Conservation (phyloP, 2,329 filamentous ascomycete genomes). For the Aspergillaceae sp. region DNA sequence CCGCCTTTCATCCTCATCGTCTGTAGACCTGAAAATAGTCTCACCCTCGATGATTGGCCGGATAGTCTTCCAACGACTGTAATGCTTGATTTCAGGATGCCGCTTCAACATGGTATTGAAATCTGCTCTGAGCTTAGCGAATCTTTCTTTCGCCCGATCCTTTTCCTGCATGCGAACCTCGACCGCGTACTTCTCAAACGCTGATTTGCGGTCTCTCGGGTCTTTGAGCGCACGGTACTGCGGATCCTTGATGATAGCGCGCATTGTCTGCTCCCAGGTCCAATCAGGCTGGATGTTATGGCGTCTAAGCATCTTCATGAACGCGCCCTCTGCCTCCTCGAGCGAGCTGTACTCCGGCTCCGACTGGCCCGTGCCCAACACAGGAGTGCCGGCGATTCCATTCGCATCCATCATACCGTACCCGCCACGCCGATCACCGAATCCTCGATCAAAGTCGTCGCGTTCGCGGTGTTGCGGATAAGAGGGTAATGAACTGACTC, state of each 20-base stretch:
- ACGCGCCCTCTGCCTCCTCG: slow-evolving; percentile 88
- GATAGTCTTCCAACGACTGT: slow-evolving; percentile 94
- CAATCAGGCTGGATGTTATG: slow-evolving; percentile 83
- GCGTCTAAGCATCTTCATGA: slow-evolving; percentile 79
- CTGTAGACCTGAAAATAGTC: slow-evolving; percentile 87
- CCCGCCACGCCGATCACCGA: slow-evolving; percentile 40
- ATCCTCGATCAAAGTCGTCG: slow-evolving; percentile 40
- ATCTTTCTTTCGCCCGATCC: slow-evolving; percentile 84
- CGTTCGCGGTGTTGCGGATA: slow-evolving; percentile 39
- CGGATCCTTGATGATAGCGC: slow-evolving; percentile 75
- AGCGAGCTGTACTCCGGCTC: slow-evolving; percentile 70
- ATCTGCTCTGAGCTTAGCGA: slow-evolving; percentile 83
- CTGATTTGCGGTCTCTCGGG: slow-evolving; percentile 77
- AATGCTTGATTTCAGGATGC: slow-evolving; percentile 94
- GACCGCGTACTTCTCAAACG: slow-evolving; percentile 90
- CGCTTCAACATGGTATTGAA: slow-evolving; percentile 94
- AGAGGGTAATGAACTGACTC: slow-evolving; percentile 37
- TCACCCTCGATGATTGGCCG: slow-evolving; percentile 90
- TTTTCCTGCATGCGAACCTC: slow-evolving; percentile 88
- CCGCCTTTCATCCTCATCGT: slow-evolving; percentile 76
- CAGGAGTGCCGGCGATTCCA: slow-evolving; percentile 27
- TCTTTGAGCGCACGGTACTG: slow-evolving; percentile 91
- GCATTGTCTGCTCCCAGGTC: slow-evolving; percentile 85
- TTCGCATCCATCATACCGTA: slow-evolving; percentile 37
- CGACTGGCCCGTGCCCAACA: slow-evolving; percentile 35